phyloP scores from a whole-genome alignment of 257 asterid genomes.

The Avicennia marina region DNA sequence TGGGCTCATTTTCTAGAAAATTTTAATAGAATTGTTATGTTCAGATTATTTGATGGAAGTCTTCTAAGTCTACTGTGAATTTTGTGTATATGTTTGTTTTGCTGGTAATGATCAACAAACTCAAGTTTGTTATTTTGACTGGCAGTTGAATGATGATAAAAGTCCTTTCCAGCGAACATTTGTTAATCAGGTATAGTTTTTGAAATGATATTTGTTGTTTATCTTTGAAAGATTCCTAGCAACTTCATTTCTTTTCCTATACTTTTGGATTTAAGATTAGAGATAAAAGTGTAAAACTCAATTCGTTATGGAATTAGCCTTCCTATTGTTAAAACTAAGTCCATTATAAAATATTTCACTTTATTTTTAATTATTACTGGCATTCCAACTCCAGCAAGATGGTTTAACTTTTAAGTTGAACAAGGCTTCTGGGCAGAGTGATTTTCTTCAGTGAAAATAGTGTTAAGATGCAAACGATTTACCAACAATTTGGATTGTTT shows the following conservation, averaged over 20 bases:
- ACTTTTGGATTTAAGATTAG: not conserved
- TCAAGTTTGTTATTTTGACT: slow-evolving; percentile 24
- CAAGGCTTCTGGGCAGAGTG: not conserved
- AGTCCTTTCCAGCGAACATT: slow-evolving; percentile 95
- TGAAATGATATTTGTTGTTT: slow-evolving; percentile 10
- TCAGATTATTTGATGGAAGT: slow-evolving; percentile 10
- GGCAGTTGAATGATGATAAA: slow-evolving; percentile 87
- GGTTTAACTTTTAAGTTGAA: slow-evolving; percentile 7
- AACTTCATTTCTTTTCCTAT: slow-evolving; percentile 1
- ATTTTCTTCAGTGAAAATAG: not conserved
- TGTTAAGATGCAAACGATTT: slow-evolving; percentile 2
- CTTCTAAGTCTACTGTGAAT: slow-evolving; percentile 1
- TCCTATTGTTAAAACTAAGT: not conserved
- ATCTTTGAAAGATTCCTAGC: not conserved
- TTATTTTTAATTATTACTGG: not conserved
- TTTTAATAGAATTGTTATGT: slow-evolving; percentile 5
- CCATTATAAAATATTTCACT: not conserved
- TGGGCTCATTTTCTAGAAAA: slow-evolving; percentile 4
- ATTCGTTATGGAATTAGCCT: slow-evolving; percentile 1
- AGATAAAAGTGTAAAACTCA: not conserved
- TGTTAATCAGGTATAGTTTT: slow-evolving; percentile 72
- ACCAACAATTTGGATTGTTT: not conserved
- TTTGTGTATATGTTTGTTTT: not conserved
- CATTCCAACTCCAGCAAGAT: slow-evolving; percentile 5
- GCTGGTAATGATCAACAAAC: slow-evolving; percentile 14